Percentiles rank a stretch among this genome's conserved stretches.
Conservation (phyloP, 2,329 filamentous ascomycete genomes). For the Claviceps sp. region DNA sequence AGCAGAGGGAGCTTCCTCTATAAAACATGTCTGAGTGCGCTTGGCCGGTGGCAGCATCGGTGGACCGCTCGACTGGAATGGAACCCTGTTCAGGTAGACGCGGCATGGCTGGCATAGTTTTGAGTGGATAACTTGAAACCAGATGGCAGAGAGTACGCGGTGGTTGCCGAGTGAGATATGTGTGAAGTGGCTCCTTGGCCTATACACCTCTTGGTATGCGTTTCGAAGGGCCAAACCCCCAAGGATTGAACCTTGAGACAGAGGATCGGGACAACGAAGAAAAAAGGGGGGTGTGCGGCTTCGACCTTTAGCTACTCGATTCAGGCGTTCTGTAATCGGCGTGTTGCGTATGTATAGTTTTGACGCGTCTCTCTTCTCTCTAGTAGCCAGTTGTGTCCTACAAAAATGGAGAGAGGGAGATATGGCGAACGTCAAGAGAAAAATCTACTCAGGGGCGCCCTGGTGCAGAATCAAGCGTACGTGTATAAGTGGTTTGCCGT, state of each 20-base stretch:
- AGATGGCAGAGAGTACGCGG: neutral
- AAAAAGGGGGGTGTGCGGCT: neutral
- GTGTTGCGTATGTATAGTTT: neutral
- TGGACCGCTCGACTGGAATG: constrained; percentile 9
- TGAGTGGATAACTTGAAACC: neutral
- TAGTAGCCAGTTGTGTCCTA: neutral
- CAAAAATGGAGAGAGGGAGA: neutral
- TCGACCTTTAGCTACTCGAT: neutral
- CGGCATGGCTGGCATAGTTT: constrained; percentile 7
- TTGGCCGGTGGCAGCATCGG: neutral
- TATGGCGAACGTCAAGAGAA: neutral
- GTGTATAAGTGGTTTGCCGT: constrained; percentile 1
- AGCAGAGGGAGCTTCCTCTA: constrained; percentile 12
- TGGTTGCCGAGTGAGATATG: neutral
- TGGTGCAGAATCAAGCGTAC: neutral
- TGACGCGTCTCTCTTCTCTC: neutral
- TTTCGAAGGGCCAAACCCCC: constrained; percentile 1
- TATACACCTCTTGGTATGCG: neutral
- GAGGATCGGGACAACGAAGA: neutral
- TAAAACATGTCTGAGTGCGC: constrained; percentile 6
- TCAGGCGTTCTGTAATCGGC: neutral
- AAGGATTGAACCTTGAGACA: constrained; percentile 8
- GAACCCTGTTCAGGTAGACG: constrained; percentile 6
- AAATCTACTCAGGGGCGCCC: neutral
- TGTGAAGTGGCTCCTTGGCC: neutral